Percentiles rank a stretch among this genome's conserved stretches.
Conservation (phyloP, 164 flowering plant genomes). For the Malania oleifera region DNA sequence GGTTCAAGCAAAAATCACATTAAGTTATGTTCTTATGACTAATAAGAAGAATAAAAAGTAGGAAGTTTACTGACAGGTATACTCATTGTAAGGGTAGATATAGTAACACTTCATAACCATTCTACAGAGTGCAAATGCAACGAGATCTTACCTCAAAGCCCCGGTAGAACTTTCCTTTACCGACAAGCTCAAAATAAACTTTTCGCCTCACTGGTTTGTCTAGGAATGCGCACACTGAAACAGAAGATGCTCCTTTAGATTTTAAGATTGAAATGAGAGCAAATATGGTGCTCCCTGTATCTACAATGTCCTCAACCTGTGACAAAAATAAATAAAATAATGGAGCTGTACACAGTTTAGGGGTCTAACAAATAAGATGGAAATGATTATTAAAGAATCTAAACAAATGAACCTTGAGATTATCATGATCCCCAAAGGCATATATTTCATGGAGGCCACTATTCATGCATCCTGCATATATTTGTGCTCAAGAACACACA, state of each 20-base stretch:
- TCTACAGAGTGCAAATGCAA: not conserved
- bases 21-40: not conserved
- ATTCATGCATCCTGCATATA: too few species aligned
- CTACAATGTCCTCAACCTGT: constrained; percentile 95
- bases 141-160: constrained; percentile 62
- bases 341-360: not conserved
- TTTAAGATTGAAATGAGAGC: constrained; percentile 56
- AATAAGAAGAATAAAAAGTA: not conserved
- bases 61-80: not conserved
- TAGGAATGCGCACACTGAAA: constrained; percentile 87
- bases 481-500: too few species aligned
- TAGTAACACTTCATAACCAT: too few species aligned
- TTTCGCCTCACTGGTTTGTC: constrained; percentile 78
- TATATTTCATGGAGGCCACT: too few species aligned
- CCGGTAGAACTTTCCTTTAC: constrained; percentile 72
- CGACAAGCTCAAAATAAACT: constrained; percentile 56
- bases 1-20: constrained; percentile 1
- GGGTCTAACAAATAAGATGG: too few species aligned
- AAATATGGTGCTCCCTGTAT: constrained; percentile 76
- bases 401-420: too few species aligned
- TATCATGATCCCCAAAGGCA: too few species aligned
- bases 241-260: constrained; percentile 71
- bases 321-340: not conserved
- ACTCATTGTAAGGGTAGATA: not conserved
- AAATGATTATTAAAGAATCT: not conserved